Evolutionary conservation across 192 early-diverging fungal genomes (phyloP), one percentile per base, ranked within the genome.

Genomic region (Rhizoclosmatium sp.): DNA sequence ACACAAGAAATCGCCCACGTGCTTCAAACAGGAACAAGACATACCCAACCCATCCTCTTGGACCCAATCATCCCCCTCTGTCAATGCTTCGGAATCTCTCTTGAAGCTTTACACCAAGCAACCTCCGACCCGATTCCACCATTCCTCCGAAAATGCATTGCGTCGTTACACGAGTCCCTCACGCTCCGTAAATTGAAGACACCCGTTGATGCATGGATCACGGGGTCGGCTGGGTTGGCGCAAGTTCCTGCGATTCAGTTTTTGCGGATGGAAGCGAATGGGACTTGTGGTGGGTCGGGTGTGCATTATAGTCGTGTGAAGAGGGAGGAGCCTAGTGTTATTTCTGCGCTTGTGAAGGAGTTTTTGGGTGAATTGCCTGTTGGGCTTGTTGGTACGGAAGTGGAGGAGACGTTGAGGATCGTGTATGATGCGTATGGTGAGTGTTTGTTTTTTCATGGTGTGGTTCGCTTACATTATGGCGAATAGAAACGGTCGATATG

Each of bases 211-310:
- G 80, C 79, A 31, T 85, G 84, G 84, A 62, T 85, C 21, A 23
- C 62, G 62, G 62, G 5, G 41, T 5, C 41, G 23, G 62, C 62
- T 40, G 19, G 66, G 23, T 16, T 68, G 66, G 40, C 59, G 10
- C 78, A 82, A n/a, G 45, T 85, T 46, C 74, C 81, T 2, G 75
- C 84, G 2, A 80, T 85, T 3, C 84, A 85, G 68, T 78, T 85
- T 65, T 48, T 85, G n/a, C 54, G 84, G 54, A 56, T 74, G 21
- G 84, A 85, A 45, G 80, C 82, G 16, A 80, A 82, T 59, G 40
- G 49, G 0, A 65, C 60, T 31, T 60, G 54, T 5, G 60, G 68
- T 23, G 56, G 73, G 23, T 47, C 65, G 4, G 19, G 71, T 12
- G 65, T 69, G 42, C 49, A 47, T 62, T 61, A 46, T 40, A 48